Conservation (phyloP, 768 basidiomycete species). For the Neoboletus subvelutipes region DNA sequence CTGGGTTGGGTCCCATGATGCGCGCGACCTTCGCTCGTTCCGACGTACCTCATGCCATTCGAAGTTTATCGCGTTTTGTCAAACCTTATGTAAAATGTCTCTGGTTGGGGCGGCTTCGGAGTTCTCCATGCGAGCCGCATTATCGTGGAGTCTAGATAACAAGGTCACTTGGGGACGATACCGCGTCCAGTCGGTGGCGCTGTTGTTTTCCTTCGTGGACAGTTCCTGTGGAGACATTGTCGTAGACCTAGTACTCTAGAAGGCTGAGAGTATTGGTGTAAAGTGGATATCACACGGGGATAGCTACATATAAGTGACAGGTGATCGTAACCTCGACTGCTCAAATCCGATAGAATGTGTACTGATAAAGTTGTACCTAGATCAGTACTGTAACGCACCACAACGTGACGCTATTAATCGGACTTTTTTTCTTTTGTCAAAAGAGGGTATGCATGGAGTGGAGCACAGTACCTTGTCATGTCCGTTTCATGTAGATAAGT, state of each 20-base stretch:
- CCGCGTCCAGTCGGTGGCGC: neutral
- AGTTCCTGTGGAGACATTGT: neutral
- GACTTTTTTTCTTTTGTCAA: too few species aligned
- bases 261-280: neutral
- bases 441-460: neutral
- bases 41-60: constrained; percentile 14
- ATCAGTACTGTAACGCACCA: neutral
- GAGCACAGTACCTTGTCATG: neutral
- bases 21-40: neutral
- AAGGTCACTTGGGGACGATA: neutral
- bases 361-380: neutral
- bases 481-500: constrained; percentile 1
- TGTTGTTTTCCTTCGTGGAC: neutral
- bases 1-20: constrained; percentile 7
- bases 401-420: neutral
- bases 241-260: neutral
- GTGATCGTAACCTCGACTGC: neutral
- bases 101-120: neutral
- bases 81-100: constrained; percentile 19
- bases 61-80: constrained; percentile 13
- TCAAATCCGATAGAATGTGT: neutral
- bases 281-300: neutral
- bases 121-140: constrained; percentile 19
- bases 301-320: neutral
- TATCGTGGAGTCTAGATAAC: constrained; percentile 15